phyloP scores from a whole-genome alignment of 2,329 filamentous ascomycete species.

The Fusarium pilosicola region DNA sequence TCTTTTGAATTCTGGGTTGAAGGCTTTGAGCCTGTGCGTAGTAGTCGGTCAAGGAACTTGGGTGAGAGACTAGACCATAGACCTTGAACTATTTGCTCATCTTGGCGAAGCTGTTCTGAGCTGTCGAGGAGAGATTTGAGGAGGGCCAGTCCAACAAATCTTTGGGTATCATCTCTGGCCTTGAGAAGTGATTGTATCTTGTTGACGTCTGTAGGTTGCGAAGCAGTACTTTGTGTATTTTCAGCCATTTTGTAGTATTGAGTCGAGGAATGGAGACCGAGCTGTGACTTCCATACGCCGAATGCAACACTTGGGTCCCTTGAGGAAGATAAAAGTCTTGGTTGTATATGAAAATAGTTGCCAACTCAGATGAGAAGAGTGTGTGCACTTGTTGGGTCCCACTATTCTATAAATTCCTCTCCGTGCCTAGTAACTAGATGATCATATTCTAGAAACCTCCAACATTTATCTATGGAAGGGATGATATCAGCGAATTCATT shows the following conservation, averaged over 20 bases:
- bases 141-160: slow-evolving; percentile 74
- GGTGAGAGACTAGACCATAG: slow-evolving; percentile 70
- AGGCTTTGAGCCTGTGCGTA: slow-evolving; percentile 62
- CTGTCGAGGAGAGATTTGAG: slow-evolving; percentile 74
- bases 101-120: slow-evolving; percentile 60
- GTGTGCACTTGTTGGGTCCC: slow-evolving; percentile 13
- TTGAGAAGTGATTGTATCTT: slow-evolving; percentile 66
- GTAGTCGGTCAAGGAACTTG: slow-evolving; percentile 71
- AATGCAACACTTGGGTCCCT: not conserved
- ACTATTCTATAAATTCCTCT: slow-evolving; percentile 27
- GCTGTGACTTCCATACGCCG: not conserved
- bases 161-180: slow-evolving; percentile 72
- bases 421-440: not conserved
- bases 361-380: not conserved
- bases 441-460: slow-evolving; percentile 14
- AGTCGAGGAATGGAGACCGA: not conserved
- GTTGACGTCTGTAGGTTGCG: slow-evolving; percentile 45
- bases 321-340: not conserved
- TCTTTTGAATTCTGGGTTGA: slow-evolving; percentile 60
- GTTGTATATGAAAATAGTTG: not conserved
- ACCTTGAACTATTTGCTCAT: slow-evolving; percentile 56
- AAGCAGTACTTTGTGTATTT: slow-evolving; percentile 7
- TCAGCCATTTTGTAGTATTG: not conserved
- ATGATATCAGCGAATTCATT: not conserved
- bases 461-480: not conserved